These are phyloP conservation scores for Xylaria flabelliformis DNA, from an alignment of 495 filamentous ascomycete genomes.

Conservation along the genomic window DNA sequence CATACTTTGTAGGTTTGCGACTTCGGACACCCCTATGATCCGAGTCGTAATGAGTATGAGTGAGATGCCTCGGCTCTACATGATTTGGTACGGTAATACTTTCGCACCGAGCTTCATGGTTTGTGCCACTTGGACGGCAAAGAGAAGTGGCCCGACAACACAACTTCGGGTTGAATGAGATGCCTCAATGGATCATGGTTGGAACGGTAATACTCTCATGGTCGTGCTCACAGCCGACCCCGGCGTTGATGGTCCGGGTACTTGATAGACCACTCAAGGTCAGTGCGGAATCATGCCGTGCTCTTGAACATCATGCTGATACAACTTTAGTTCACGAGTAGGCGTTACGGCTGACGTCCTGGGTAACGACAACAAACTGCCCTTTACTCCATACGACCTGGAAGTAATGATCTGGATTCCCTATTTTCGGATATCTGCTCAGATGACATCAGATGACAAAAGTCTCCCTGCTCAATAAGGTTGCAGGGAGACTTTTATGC, in stretches of 20 bases:
- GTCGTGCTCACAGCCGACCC: conserved; percentile 26
- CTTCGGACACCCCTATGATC: conserved; percentile 8
- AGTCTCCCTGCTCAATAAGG: neutral
- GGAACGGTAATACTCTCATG: conserved; percentile 27
- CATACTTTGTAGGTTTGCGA: conserved; percentile 10
- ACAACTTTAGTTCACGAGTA: conserved; percentile 12
- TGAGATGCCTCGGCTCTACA: conserved; percentile 20
- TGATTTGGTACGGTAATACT: conserved; percentile 21
- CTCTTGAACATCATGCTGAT: neutral
- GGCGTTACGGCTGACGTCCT: conserved; percentile 23
- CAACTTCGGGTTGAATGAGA: conserved; percentile 18
- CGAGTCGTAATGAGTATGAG: conserved; percentile 24
- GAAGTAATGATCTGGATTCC: conserved; percentile 13
- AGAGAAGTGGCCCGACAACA: conserved; percentile 2
- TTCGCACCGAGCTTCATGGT: neutral
- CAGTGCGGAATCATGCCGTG: neutral
- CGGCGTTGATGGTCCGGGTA: conserved; percentile 23
- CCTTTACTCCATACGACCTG: conserved; percentile 24
- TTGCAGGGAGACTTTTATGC: neutral
- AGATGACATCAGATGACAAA: neutral
- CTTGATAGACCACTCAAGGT: conserved; percentile 23
- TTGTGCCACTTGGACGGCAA: neutral
- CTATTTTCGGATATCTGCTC: neutral
- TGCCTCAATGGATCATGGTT: conserved; percentile 22
- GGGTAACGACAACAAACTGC: conserved; percentile 25